A percentile compares a stretch with the other conserved stretches of the same genome.
phyloP scores from a whole-genome alignment of 495 filamentous ascomycete genomes.

The Penicillium malachiteum region DNA sequence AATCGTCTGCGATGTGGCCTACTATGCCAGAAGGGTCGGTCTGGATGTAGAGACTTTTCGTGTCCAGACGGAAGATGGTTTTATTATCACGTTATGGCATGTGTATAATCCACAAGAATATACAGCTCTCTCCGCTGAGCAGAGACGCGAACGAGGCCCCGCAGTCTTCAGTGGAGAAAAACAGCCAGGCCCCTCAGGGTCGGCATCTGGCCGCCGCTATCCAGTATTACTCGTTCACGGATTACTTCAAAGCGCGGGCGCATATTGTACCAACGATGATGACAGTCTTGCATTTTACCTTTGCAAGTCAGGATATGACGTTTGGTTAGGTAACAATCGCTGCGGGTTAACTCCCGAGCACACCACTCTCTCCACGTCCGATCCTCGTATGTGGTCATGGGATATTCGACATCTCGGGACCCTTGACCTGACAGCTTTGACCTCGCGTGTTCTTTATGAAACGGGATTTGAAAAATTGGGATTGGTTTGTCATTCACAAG shows the following conservation, averaged over 20 bases:
- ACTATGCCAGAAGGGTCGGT: conserved; percentile 87
- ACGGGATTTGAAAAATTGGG: conserved; percentile 83
- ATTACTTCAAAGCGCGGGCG: conserved; percentile 80
- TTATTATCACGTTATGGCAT: conserved; percentile 85
- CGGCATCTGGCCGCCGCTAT: conserved; percentile 60
- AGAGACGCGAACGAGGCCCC: conserved; percentile 33
- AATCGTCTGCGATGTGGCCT: conserved; percentile 73
- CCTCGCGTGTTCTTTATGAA: conserved; percentile 76
- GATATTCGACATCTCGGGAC: conserved; percentile 94
- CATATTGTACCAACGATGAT: conserved; percentile 90
- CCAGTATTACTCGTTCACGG: conserved; percentile 89
- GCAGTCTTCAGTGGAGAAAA: conserved; percentile 30
- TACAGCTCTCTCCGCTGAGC: conserved; percentile 41
- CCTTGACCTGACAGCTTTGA: conserved; percentile 85
- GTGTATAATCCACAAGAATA: conserved; percentile 83
- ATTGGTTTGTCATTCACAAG: conserved; percentile 86
- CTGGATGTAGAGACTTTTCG: conserved; percentile 80
- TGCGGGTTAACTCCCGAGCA: conserved; percentile 84
- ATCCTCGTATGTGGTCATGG: conserved; percentile 97
- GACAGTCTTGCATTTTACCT: conserved; percentile 88
- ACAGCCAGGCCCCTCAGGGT: conserved; percentile 3
- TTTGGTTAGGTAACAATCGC: conserved; percentile 95
- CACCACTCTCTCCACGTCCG: conserved; percentile 61
- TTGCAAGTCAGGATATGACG: conserved; percentile 90
- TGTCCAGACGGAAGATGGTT: conserved; percentile 93